Conservation (phyloP, 2,329 filamentous ascomycete species). For the Cryphonectria naterciae region DNA sequence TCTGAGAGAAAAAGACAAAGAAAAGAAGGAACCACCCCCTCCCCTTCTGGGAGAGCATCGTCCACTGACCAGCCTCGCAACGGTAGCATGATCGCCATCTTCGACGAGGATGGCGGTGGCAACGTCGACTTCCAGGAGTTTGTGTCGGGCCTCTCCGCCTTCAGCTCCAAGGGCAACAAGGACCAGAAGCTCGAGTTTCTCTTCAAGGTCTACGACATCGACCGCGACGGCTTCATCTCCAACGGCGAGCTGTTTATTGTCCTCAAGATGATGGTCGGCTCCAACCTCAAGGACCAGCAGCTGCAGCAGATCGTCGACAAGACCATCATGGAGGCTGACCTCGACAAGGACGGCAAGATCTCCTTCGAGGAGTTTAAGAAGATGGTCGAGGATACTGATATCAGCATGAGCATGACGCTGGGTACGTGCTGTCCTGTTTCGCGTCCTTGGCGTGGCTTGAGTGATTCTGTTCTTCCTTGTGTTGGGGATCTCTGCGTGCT, state of each 20-base stretch:
- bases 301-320: conserved; percentile 99
- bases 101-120: conserved; percentile 96
- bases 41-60: background rate
- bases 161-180: conserved; percentile 98
- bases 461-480: background rate
- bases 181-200: conserved; percentile 97
- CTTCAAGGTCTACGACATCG: conserved; percentile 99
- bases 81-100: conserved; percentile 94
- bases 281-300: conserved; percentile 98
- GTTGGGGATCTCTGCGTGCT: background rate
- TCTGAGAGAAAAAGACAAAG: background rate
- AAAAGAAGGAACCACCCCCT: background rate
- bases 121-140: conserved; percentile 99
- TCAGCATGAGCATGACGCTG: conserved; percentile 76
- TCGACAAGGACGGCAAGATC: conserved; percentile 95
- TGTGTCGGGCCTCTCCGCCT: conserved; percentile 90
- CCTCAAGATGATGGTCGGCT: conserved; percentile 99
- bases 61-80: background rate
- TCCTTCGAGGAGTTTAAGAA: conserved; percentile 98
- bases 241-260: conserved; percentile 99
- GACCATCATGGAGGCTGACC: conserved; percentile 99
- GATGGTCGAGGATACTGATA: conserved; percentile 95
- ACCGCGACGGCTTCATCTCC: conserved; percentile 97
- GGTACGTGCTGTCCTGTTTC: conserved; percentile 50
- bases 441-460: background rate